Conservation (phyloP, 2,329 filamentous ascomycete genomes). For the Alternaria brassicicola region DNA sequence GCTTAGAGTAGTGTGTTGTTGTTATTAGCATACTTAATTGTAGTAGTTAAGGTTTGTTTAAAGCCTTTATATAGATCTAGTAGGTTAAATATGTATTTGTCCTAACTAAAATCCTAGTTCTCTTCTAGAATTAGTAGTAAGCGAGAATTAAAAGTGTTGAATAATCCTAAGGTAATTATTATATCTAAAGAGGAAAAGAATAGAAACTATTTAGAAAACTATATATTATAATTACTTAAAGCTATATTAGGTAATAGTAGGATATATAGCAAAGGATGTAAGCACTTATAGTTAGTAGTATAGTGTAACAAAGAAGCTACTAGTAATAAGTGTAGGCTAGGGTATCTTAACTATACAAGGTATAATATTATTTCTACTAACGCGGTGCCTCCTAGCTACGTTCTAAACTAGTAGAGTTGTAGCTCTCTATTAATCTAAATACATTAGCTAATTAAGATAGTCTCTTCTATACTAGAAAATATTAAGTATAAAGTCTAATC, state of each 20-base stretch:
- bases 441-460: background rate
- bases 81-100: background rate
- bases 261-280: background rate
- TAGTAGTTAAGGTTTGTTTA: background rate
- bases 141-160: background rate
- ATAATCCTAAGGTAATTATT: background rate
- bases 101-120: conserved; percentile 4
- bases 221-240: background rate
- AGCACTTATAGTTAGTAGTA: conserved; percentile 2
- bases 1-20: background rate
- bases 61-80: conserved; percentile 3
- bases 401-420: background rate
- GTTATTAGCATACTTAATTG: background rate
- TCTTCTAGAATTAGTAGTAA: background rate
- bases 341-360: background rate
- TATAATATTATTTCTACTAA: background rate
- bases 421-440: background rate
- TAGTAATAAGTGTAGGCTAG: background rate
- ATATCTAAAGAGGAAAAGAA: background rate
- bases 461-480: background rate
- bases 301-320: conserved; percentile 2
- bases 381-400: background rate
- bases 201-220: background rate
- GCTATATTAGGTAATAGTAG: background rate
- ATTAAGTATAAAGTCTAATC: background rate